A percentile compares a stretch with the other conserved stretches of the same genome.
These are phyloP conservation scores for Warburgia ugandensis DNA, from an alignment of 164 flowering plant species.

Conservation along the genomic window DNA sequence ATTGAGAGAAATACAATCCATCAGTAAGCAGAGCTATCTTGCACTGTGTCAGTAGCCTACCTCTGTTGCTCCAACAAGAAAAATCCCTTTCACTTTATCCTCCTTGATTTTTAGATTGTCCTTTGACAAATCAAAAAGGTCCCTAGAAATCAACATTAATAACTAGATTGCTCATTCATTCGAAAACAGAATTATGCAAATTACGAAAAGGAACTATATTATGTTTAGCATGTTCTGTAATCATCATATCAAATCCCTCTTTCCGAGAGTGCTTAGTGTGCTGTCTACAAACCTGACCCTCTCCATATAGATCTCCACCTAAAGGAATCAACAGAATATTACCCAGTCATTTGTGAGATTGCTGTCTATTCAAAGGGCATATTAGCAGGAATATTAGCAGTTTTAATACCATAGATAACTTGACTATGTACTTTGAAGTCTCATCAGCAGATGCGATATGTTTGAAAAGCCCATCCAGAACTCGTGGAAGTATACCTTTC, in stretches of 20 bases:
- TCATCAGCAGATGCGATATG: conserved; percentile 30
- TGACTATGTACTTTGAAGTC: conserved; percentile 37
- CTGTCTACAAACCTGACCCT: conserved; percentile 79
- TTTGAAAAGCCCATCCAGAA: conserved; percentile 61
- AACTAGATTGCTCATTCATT: background rate
- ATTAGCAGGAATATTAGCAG: background rate
- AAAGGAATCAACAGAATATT: conserved; percentile 9
- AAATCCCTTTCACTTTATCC: conserved; percentile 51
- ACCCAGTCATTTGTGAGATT: background rate
- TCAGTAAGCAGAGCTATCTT: background rate
- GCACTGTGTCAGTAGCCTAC: conserved; percentile 23
- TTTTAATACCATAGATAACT: conserved; percentile 68
- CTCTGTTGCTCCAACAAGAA: conserved; percentile 69
- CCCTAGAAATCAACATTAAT: conserved; percentile 33
- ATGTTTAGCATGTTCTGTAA: too few relatives aligned
- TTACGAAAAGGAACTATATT: background rate
- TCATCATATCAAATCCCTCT: too few relatives aligned
- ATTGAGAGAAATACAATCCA: too few relatives aligned
- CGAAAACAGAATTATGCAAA: background rate
- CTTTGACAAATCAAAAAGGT: conserved; percentile 76
- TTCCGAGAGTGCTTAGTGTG: too few relatives aligned
- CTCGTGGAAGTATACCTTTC: conserved; percentile 76
- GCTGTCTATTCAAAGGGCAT: background rate
- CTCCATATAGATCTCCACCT: conserved; percentile 96
- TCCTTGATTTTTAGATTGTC: conserved; percentile 83